A percentile compares a stretch with the other conserved stretches of the same genome.
phyloP scores from a whole-genome alignment of 441 rosid genomes.

The Francoa sonchifolia region DNA sequence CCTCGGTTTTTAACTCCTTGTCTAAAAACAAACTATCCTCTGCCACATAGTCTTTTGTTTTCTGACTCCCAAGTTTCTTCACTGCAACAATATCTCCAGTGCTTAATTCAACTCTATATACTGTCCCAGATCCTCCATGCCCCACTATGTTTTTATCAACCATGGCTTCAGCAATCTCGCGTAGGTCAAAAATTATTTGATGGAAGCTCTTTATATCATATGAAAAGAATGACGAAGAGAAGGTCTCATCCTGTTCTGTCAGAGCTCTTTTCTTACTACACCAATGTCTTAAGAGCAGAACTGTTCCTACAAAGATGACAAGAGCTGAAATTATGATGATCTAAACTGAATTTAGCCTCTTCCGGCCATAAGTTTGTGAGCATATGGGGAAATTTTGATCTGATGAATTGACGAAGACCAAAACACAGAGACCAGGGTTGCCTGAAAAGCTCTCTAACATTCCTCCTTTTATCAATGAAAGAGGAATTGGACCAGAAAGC shows the following conservation, averaged over 20 bases:
- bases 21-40: constrained; percentile 36
- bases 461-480: constrained; percentile 51
- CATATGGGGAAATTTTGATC: constrained; percentile 47
- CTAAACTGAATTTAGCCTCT: constrained; percentile 50
- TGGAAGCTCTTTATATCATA: constrained; percentile 80
- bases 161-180: constrained; percentile 61
- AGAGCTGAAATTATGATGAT: constrained; percentile 36
- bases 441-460: constrained; percentile 71
- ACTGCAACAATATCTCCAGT: constrained; percentile 74
- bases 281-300: constrained; percentile 47
- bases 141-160: constrained; percentile 77
- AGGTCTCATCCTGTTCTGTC: constrained; percentile 46
- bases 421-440: constrained; percentile 73
- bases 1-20: constrained; percentile 69
- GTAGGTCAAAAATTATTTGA: constrained; percentile 50
- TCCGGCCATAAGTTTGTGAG: constrained; percentile 26
- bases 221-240: constrained; percentile 54
- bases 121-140: constrained; percentile 80
- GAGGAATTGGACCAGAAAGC: constrained; percentile 83
- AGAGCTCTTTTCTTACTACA: constrained; percentile 32
- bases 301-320: constrained; percentile 37
- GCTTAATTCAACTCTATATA: constrained; percentile 51
- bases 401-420: constrained; percentile 32
- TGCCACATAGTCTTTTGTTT: constrained; percentile 36
- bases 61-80: constrained; percentile 65